Evolutionary conservation across 495 filamentous ascomycete genomes (phyloP), one percentile per base, ranked within the genome.

Genomic region (Pyronema omphalodes): DNA sequence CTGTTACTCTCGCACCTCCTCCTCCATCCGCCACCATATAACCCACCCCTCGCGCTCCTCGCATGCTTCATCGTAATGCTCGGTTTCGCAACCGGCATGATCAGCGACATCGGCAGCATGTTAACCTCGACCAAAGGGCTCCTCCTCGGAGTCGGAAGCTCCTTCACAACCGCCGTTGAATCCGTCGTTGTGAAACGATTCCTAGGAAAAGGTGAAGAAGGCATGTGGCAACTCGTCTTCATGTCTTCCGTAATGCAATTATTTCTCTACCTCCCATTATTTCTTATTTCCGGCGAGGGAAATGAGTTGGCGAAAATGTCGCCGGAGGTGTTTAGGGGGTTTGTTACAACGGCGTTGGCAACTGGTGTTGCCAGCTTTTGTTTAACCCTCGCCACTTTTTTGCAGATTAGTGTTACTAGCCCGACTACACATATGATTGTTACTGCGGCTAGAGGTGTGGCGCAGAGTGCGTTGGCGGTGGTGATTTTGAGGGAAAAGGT

Each of bases 341-440:
- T 58, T 40, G 18, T 58, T 12, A 44, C 15, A 11, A 40, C 58
- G 2, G 52, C 52, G 0, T 19, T 56, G 8, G 19, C 58, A 3
- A 61, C 58, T 0, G 58, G 58, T 14, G 14, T 61, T 6, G 47
- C 56, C 6, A 43, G 40, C 12, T 61, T 61, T 41, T 40, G 58
- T n/a, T 56, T 61, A 33, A 61, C 58, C 3, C 58, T 61, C 8
- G 58, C 58, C 6, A 61, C 58, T 6, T 61, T 61, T 34, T 49
- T 61, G 57, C 58, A 61, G 52, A 58, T 61, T n/a, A 44, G 47
- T n/a, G 58, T 61, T 12, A 61, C 58, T 14, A 58, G 56, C 44
- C 58, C 58, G 14, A 61, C 58, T 2, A 61, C 58, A 5, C 58
- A 61, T 51, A 61, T 61, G 58, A 58, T 61, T 46, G 58, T 61